Evolutionary conservation across 371 early-diverging fungal genomes (phyloP), one percentile per base, ranked within the genome.

Genomic region (Apophysomyces variabilis): DNA sequence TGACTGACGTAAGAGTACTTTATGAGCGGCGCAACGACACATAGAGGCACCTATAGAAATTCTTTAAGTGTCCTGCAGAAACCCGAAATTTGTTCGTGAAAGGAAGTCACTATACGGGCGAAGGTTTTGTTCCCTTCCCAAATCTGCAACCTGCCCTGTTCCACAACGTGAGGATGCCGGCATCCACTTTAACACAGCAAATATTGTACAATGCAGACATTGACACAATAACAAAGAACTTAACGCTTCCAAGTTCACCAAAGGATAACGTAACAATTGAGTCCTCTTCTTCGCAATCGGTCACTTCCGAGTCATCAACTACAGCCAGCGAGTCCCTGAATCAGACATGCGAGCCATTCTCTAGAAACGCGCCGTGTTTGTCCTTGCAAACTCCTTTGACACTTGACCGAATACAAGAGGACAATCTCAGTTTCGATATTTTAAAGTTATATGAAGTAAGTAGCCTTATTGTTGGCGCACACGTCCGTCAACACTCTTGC

Each of bases 381-480:
- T 18, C 21, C 21, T 7, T 21, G 21, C 9, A 50, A 26, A 21
- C 54, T 7, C 64, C 64, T 13, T 39, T 63, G 7, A 56, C 21
- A 2, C 38, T 63, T 26, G 56, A 47, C 21, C 54, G 18, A 39
- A 21, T 18, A 11, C 21, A 63, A 8, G 61, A 68, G 56, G 63
- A 65, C 41, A 21, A 65, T 58, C 61, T 71, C n/a, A 65, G 68
- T 54, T 65, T 67, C 37, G 61, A 67, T 6, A 73, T 76, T 58
- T 39, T 79, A 35, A 64, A 37, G 21, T 43, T 74, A n/a, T 77
- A 70, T 32, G 71, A 74, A 66, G 78, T 74, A 77, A 62, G 39
- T 11, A 18, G 54, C 11, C 2, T 6, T 13, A n/a, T 5, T 57
- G 44, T n/a, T 46, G 44, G 11, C 14, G 21, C 41, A 26, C 32